Conservation (phyloP, 176 grass and related monocot species). For the Hsuehochloa calcarea region DNA sequence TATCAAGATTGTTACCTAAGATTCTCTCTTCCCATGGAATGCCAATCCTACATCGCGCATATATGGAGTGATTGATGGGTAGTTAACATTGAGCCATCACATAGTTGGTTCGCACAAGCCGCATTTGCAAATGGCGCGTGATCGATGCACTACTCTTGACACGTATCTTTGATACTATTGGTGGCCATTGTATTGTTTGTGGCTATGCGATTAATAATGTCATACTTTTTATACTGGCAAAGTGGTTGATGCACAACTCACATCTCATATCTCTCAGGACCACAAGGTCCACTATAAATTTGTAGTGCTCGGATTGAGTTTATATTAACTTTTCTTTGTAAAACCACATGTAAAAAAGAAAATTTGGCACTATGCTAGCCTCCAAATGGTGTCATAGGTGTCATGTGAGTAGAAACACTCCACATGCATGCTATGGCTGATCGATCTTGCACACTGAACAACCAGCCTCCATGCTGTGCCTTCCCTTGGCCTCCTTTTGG, state of each 20-base stretch:
- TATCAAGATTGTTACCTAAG: neutral
- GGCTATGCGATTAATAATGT: slow-evolving; percentile 35
- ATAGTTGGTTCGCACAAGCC: slow-evolving; percentile 50
- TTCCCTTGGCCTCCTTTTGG: slow-evolving; percentile 31
- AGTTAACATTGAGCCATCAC: slow-evolving; percentile 53
- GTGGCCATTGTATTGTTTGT: slow-evolving; percentile 21
- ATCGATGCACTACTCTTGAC: neutral
- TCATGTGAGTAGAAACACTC: slow-evolving; percentile 40
- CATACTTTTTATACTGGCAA: slow-evolving; percentile 36
- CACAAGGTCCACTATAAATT: slow-evolving; percentile 49
- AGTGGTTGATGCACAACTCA: slow-evolving; percentile 47
- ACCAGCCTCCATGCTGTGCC: slow-evolving; percentile 1
- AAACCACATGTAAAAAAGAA: slow-evolving; percentile 27
- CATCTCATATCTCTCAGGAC: slow-evolving; percentile 31
- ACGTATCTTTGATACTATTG: neutral
- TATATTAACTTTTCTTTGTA: slow-evolving; percentile 21
- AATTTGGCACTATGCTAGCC: slow-evolving; percentile 32
- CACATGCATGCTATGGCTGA: slow-evolving; percentile 32
- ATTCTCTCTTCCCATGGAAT: neutral
- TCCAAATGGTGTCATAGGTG: slow-evolving; percentile 53
- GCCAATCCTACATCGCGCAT: neutral
- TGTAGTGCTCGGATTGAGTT: slow-evolving; percentile 44
- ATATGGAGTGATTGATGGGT: slow-evolving; percentile 54
- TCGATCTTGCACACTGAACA: slow-evolving; percentile 37
- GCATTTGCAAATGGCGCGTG: neutral